Percentiles rank a stretch among this genome's conserved stretches.
Conservation (phyloP, 345 rosid species). For the Ceriops decandra region DNA sequence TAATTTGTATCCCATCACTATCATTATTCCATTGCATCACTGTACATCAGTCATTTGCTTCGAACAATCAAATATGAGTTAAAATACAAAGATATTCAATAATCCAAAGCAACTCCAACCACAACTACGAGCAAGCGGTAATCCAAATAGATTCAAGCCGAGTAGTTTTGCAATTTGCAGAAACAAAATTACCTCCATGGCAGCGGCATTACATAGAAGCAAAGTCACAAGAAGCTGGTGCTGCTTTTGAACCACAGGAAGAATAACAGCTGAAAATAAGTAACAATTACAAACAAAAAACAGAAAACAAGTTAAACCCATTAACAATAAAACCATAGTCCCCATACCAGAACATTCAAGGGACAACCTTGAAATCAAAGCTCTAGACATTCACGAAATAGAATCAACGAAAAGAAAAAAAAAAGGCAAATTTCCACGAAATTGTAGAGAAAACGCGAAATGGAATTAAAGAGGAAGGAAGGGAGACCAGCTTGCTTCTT, state of each 20-base stretch:
- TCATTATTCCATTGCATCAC: too few species aligned
- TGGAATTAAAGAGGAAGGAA: not conserved
- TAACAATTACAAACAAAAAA: not conserved
- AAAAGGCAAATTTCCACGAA: not conserved
- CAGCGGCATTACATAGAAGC: constrained; percentile 76
- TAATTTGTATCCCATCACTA: too few species aligned
- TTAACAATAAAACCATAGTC: not conserved
- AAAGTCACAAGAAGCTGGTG: constrained; percentile 94
- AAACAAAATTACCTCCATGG: constrained; percentile 75
- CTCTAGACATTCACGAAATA: too few species aligned
- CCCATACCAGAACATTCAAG: not conserved
- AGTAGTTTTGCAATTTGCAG: not conserved
- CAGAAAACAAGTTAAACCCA: not conserved
- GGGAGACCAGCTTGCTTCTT: constrained; percentile 83
- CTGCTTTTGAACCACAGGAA: constrained; percentile 90
- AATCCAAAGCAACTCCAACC: too few species aligned
- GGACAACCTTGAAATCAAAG: too few species aligned
- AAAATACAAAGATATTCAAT: too few species aligned
- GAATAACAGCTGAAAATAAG: constrained; percentile 52
- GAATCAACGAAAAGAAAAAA: not conserved
- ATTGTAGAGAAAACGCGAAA: not conserved
- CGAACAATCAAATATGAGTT: too few species aligned
- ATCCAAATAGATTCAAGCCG: not conserved
- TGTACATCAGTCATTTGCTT: too few species aligned
- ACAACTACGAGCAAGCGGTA: too few species aligned